A percentile compares a stretch with the other conserved stretches of the same genome.
Conservation (phyloP, 805 yeast species). For the Brettanomyces anomalus region DNA sequence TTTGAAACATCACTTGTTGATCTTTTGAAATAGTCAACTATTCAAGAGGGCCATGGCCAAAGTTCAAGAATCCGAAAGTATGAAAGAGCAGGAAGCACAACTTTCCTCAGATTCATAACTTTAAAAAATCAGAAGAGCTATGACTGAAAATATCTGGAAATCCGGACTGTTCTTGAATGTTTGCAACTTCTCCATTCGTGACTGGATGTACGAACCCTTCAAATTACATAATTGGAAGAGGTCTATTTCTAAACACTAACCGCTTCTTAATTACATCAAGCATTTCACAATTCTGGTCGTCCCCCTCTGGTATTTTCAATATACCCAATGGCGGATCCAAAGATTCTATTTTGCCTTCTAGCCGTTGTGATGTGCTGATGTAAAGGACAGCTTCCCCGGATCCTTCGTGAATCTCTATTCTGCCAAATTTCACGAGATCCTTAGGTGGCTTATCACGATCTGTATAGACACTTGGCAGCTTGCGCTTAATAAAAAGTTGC, state of each 20-base stretch:
- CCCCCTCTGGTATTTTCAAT: constrained; percentile 33
- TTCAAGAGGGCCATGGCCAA: no score
- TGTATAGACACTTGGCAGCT: constrained; percentile 8
- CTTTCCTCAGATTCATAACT: no score
- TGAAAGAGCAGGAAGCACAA: no score
- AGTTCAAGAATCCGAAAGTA: no score
- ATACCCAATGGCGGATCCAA: constrained; percentile 61
- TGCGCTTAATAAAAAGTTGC: constrained; percentile 26
- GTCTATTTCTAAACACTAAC: constrained; percentile 56
- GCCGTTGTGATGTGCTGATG: constrained; percentile 62
- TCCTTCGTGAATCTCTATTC: constrained; percentile 35
- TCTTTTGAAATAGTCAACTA: no score
- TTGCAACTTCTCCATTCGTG: no score
- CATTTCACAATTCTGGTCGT: constrained; percentile 32
- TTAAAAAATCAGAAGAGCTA: no score
- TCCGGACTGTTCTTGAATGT: no score
- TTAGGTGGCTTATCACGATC: constrained; percentile 1
- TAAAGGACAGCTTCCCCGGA: constrained; percentile 43
- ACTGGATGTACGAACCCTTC: no score
- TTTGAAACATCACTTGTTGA: no score
- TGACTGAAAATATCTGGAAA: no score
- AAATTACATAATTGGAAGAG: constrained; percentile 63
- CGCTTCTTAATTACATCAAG: constrained; percentile 53
- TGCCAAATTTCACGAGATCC: constrained; percentile 40
- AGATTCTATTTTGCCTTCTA: constrained; percentile 51